Evolutionary conservation across 345 rosid genomes (phyloP), one percentile per base, ranked within the genome.

Genomic region (Camelina hispida): DNA sequence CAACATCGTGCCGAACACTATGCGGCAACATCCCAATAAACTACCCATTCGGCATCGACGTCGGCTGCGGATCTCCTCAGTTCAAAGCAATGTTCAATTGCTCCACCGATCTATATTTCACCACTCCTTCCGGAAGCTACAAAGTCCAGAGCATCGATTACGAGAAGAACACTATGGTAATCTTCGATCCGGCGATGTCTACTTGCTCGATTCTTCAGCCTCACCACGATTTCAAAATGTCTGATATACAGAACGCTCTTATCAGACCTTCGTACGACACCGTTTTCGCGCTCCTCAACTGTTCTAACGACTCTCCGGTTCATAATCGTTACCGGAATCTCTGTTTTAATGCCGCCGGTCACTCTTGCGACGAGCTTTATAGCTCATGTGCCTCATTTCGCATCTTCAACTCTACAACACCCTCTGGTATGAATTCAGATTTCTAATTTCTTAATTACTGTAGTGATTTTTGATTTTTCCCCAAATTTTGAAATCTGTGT

Each of bases 191-290:
- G 0, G 77, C 96, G 7, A 94, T 94, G 98, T 94, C 97, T 23
- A 91, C 98, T 0, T 94, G 97, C 86, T 91, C 97, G 16, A 87
- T 88, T 43, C 92, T 94, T 18, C 97, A 89, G 59, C 97, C 98
- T n/a, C 95, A 87, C 82, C 98, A 86, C 67, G 95, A 94, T 76
- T 87, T 94, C 77, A 38, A 81, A 67, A 72, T 94, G 89, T 54
- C 93, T 0, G 93, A 87, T 28, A 63, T 88, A 3, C 95, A 91
- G 44, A 84, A 86, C 15, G 89, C 80, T 13, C 35, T 85, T n/a
- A 88, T 94, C 18, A 88, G 89, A 1, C 97, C 98, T 0, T 80
- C 91, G 2, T 75, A 93, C 34, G 98, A 87, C 86, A 94, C 98
- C 52, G 85, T 94, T 62, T 91, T 88, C 58, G 96, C 92, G 12